Evolutionary conservation across 805 yeast genomes (phyloP).

Genomic region (Kodamaea hsintzibuensis): DNA sequence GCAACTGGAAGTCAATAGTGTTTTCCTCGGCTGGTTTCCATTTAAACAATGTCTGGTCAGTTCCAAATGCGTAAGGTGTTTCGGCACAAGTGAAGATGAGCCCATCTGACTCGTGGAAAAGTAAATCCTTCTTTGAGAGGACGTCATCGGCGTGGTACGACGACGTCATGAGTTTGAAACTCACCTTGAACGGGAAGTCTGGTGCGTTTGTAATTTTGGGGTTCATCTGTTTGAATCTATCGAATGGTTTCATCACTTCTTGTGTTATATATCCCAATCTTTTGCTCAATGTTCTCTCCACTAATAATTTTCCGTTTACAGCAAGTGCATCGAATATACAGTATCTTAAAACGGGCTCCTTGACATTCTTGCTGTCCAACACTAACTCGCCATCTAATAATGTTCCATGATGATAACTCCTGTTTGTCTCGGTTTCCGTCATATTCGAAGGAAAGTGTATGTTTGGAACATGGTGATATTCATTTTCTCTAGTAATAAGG

Average conservation of each 20-base stretch:
- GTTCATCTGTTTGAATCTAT: conserved; percentile 60
- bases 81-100: conserved; percentile 89
- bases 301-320: conserved; percentile 70
- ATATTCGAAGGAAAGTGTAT: conserved; percentile 75
- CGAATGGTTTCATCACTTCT: conserved; percentile 80
- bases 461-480: conserved; percentile 76
- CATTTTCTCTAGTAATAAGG: conserved; percentile 84
- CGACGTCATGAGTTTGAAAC: conserved; percentile 84
- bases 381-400: conserved; percentile 94
- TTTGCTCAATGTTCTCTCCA: conserved; percentile 70
- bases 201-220: conserved; percentile 69
- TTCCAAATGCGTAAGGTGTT: conserved; percentile 84
- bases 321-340: conserved; percentile 91
- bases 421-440: conserved; percentile 43
- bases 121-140: conserved; percentile 63
- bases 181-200: conserved; percentile 79
- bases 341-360: conserved; percentile 57
- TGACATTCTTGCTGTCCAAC: conserved; percentile 62
- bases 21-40: conserved; percentile 99
- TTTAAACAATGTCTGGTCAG: conserved; percentile 81
- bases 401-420: conserved; percentile 79
- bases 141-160: conserved; percentile 78
- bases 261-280: conserved; percentile 85
- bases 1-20: conserved; percentile 82
- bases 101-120: conserved; percentile 92